These are phyloP conservation scores for Fusarium proliferatum DNA, from an alignment of 2,329 filamentous ascomycete genomes.

Conservation along the genomic window DNA sequence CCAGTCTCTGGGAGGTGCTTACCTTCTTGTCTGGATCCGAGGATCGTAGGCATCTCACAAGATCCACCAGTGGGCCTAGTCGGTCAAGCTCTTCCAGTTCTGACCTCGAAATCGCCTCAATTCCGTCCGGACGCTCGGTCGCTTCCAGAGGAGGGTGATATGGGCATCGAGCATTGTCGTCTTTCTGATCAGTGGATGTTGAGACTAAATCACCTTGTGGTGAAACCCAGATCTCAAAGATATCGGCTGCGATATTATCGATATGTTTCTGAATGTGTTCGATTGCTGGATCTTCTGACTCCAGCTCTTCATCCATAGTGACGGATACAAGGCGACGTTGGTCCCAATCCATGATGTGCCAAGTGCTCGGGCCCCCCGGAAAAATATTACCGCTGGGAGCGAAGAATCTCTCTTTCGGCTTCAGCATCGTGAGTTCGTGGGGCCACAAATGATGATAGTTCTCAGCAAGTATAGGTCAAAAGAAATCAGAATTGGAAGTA, in stretches of 20 bases:
- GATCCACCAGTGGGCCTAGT: constrained; percentile 43
- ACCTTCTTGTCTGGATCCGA: background rate
- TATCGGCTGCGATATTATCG: constrained; percentile 28
- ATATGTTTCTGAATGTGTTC: constrained; percentile 41
- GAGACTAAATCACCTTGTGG: constrained; percentile 36
- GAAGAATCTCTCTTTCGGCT: background rate
- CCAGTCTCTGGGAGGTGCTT: background rate
- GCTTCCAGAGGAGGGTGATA: constrained; percentile 40
- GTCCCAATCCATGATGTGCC: constrained; percentile 40
- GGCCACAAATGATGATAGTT: too few species aligned
- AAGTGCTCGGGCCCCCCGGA: constrained; percentile 41
- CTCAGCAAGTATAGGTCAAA: too few species aligned
- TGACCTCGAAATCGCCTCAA: constrained; percentile 32
- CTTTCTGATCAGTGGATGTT: constrained; percentile 36
- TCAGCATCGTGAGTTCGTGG: background rate
- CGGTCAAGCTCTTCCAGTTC: constrained; percentile 47
- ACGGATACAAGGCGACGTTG: constrained; percentile 46
- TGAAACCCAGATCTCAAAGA: constrained; percentile 41
- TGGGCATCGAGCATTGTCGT: constrained; percentile 45
- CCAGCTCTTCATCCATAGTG: constrained; percentile 44
- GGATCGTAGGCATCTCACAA: constrained; percentile 23
- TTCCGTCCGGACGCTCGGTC: constrained; percentile 29
- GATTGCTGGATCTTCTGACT: constrained; percentile 34
- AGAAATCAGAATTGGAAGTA: too few species aligned
- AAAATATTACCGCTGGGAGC: background rate